Evolutionary conservation across 1,284 basidiomycete species (phyloP).

Genomic region (Microbotryomycetes sp.): DNA sequence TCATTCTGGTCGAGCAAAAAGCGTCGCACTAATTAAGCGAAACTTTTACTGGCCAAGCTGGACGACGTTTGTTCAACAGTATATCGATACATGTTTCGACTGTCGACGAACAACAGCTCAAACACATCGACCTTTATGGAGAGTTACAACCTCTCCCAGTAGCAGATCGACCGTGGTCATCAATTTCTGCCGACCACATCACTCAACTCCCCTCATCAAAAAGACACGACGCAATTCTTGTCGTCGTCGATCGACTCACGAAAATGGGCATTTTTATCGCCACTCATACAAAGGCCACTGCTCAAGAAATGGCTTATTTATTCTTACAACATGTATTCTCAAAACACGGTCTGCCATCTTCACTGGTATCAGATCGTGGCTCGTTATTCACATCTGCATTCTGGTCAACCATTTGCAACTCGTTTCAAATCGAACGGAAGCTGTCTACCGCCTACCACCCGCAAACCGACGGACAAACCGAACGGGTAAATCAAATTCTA

Average conservation of each 20-base stretch:
- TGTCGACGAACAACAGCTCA: conserved; percentile 45
- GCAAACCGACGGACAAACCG: conserved; percentile 48
- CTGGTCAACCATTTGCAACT: conserved; percentile 32
- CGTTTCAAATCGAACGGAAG: conserved; percentile 38
- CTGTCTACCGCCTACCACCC: conserved; percentile 45
- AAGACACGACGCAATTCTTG: conserved; percentile 44
- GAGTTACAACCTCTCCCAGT: conserved; percentile 38
- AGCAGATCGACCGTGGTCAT: conserved; percentile 38
- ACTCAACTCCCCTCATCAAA: conserved; percentile 41
- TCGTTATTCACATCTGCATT: conserved; percentile 42
- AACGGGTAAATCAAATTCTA: conserved; percentile 47
- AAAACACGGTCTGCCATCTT: conserved; percentile 35
- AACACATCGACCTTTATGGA: conserved; percentile 31
- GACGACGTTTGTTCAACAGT: conserved; percentile 37
- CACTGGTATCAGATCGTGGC: conserved; percentile 41
- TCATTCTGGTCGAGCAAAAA: conserved; percentile 26
- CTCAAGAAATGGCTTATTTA: conserved; percentile 37
- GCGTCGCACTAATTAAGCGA: conserved; percentile 39
- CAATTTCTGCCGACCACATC: conserved; percentile 40
- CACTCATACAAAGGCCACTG: conserved; percentile 37
- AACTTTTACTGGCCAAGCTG: conserved; percentile 51
- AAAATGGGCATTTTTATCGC: conserved; percentile 41
- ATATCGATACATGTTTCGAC: conserved; percentile 44
- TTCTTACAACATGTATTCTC: conserved; percentile 41
- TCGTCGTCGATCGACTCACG: conserved; percentile 44